These are phyloP conservation scores for Filobasidium floriforme DNA, from an alignment of 768 basidiomycete species.

Conservation along the genomic window DNA sequence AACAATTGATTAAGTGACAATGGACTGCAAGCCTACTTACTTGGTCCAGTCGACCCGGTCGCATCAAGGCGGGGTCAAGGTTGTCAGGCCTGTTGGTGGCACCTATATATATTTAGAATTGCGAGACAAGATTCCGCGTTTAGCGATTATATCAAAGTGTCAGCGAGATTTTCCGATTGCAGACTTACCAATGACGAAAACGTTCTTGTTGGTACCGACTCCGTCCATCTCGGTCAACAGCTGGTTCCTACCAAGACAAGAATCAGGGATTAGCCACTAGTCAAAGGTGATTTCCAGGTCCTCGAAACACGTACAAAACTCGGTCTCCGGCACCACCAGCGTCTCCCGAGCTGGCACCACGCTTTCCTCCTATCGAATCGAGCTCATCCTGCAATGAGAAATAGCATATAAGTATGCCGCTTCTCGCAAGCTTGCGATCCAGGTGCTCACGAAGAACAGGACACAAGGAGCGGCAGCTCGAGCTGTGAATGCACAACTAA, in stretches of 20 bases:
- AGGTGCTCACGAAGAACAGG: conserved; percentile 72
- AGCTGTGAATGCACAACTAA: conserved; percentile 46
- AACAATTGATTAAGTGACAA: neutral
- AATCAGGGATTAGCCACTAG: neutral
- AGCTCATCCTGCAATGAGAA: conserved; percentile 60
- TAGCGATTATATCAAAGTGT: neutral
- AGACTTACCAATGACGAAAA: conserved; percentile 81
- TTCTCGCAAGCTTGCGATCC: neutral
- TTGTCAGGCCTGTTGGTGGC: conserved; percentile 88
- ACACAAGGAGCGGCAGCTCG: conserved; percentile 98
- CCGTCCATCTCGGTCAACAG: conserved; percentile 98
- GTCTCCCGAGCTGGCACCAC: conserved; percentile 75
- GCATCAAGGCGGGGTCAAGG: conserved; percentile 83
- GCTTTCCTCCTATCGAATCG: conserved; percentile 96
- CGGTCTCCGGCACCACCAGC: conserved; percentile 95
- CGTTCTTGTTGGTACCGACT: conserved; percentile 97
- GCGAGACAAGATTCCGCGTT: neutral
- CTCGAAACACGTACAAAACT: conserved; percentile 53
- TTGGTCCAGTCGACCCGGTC: conserved; percentile 88
- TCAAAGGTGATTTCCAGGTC: neutral
- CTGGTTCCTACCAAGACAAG: conserved; percentile 46
- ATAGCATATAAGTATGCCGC: neutral
- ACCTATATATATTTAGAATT: conserved; percentile 14
- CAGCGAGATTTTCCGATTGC: conserved; percentile 40
- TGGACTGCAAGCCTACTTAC: conserved; percentile 41